These are phyloP conservation scores for Ganoderma sinense DNA, from an alignment of 1,284 basidiomycete species.

Conservation along the genomic window DNA sequence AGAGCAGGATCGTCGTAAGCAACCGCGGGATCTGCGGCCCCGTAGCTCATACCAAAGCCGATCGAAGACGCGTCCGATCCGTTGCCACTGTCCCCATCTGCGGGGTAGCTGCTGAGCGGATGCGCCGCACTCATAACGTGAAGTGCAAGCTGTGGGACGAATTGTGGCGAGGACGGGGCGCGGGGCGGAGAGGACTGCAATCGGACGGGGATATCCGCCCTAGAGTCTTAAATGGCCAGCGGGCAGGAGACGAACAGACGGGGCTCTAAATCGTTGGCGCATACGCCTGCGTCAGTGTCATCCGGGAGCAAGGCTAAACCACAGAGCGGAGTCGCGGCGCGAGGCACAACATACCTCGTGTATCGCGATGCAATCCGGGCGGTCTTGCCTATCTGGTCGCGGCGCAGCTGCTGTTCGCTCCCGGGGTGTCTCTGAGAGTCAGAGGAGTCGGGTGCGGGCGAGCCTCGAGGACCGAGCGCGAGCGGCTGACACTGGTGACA, in stretches of 20 bases:
- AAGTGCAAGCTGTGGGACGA: too few species aligned
- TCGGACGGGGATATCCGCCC: neutral
- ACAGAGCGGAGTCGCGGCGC: neutral
- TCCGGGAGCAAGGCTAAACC: neutral
- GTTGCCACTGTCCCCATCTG: neutral
- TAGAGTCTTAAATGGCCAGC: neutral
- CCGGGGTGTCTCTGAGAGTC: neutral
- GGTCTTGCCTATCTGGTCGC: neutral
- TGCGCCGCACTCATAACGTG: neutral
- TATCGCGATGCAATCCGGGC: neutral
- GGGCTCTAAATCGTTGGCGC: neutral
- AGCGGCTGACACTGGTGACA: conserved; percentile 4
- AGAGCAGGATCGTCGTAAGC: neutral
- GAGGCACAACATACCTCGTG: neutral
- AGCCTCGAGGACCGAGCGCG: conserved; percentile 4
- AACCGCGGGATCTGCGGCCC: neutral
- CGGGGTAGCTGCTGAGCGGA: neutral
- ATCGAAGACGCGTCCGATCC: neutral
- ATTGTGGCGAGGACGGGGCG: neutral
- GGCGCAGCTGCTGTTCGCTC: neutral
- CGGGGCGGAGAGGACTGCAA: neutral
- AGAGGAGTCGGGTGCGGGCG: neutral
- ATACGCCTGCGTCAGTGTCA: neutral
- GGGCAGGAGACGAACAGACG: neutral
- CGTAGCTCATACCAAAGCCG: neutral